Evolutionary conservation across 1,284 basidiomycete species (phyloP), one percentile per base, ranked within the genome.

Genomic region (Puccinia brachypodii): DNA sequence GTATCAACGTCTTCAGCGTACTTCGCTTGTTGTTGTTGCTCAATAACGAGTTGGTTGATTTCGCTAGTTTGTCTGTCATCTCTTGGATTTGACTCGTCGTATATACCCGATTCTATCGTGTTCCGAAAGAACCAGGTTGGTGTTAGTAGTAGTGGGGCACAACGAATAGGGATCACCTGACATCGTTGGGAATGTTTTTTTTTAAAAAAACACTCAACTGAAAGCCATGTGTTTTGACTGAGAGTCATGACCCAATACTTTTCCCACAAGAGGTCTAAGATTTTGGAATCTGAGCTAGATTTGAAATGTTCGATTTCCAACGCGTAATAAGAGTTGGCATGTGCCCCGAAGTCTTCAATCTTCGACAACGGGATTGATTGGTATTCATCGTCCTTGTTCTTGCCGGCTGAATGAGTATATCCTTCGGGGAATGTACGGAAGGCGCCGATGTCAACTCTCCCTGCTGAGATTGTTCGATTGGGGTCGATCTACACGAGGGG

Each of bases 211-310:
- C 22, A 8, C 88, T 93, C 76, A 81, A 96, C 95, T 60, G 94
- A 94, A 62, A 98, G 92, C 44, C 98, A 87, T 2, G 94, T 92
- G 85, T 93, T 95, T 85, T 95, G 94, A 85, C 93, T 93, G 42
- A 99, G 89, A 0, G 96, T 98, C 84, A 94, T 95, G 25, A 96
- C 94, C 96, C 96, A 99, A 85, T 99, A 99, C 88, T 98, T 98
- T 88, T 99, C 98, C 96, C 96, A 99, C 31, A 99, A 88, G 85
- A 96, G 88, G 42, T 93, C 93, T 40, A 99, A 89, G 16, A 99
- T 88, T 84, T 95, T 91, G 28, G 91, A 91, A 85, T 99, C 96
- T 64, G 96, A 88, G 53, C 90, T 91, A 25, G 92, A 93, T 87
- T 96, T 98, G 90, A 98, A 99, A 78, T 97, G 92, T 86, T 96